Base-by-base conservation (phyloP, 1,284 basidiomycete species). In the Pyrrhoderma lamaoense region DNA sequence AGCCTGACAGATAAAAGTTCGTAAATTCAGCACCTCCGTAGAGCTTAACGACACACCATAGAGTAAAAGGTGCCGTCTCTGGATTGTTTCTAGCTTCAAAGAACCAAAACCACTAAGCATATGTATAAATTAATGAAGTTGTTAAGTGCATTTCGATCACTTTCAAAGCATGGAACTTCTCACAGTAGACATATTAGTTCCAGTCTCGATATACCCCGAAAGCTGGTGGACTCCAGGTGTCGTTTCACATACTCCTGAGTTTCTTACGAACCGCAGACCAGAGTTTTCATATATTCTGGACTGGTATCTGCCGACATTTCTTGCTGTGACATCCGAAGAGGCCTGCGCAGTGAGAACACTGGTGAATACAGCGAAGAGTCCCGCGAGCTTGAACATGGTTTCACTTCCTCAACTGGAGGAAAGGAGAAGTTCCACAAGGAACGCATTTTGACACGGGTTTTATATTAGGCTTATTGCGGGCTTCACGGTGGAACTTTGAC, bases 191-290 rank as follows among this genome's bases (percentile, higher is more conserved):
- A 82, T 81, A 52, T 78, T 75, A 2, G 61, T 65, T 1, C 77
- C 79, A 45, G 84, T 68, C 51, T 82, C 72, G 8, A 84, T 68
- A 57, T 85, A 86, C 1, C 83, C 83, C 0, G 83, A 84, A 55
- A 80, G 74, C 62, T 84, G 82, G 40, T 72, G 69, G 8, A 87
- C 83, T 0, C 76, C 78, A 1, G 80, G 75, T 0, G 82, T 83
- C 3, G 77, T 84, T 65, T 89, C 85, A 60, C 85, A 89, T 3
- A 86, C 73, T 0, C 84, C 83, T 3, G 81, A 84, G 57, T 86
- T 72, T 21, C 70, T 66, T 4, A 84, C 72, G 59, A 75, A 81
- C 13, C 77, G 73, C 9, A 85, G 59, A 38, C 58, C 64, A 1
- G 63, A 54, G 37, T 65, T 60, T 7, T 43, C 38, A 42, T 53